Evolutionary conservation across 257 asterid genomes (phyloP), one percentile per base, ranked within the genome.

Genomic region (Solanum peruvianum): DNA sequence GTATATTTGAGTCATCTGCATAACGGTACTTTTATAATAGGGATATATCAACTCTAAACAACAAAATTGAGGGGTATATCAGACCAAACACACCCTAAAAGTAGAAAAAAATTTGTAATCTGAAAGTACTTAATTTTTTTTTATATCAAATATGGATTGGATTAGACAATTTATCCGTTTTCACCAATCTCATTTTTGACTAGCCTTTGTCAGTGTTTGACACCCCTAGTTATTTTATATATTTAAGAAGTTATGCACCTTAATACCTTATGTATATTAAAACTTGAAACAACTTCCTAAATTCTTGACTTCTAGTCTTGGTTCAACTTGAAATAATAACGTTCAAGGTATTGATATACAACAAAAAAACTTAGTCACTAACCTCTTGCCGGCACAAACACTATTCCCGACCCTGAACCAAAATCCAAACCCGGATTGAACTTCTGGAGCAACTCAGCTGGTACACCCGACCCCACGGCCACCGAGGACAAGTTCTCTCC

Each of bases 371-470:
- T 6, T 42, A 2, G 23, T 81, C n/a, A 89, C 93, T 82, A 31
- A 93, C 98, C 98, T 94, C 87, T 94, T 9, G 98, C 96, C 44
- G 97, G 97, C 92, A 93, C 87, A 88, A 93, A 94, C 45, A 92
- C 92, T 4, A 90, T 90, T 39, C 94, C 95, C 2, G 94, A 89
- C 42, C 93, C 97, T 10, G 92, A 88, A 86, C 62, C 82, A 82
- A 93, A 95, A 89, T 92, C 76, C 27, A 90, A 82, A 31, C 91
- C 92, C 18, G 87, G 93, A 71, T 95, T 94, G 89, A 86, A 93
- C 85, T 88, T 87, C 77, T 83, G 88, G 88, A 94, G 58, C 90
- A 95, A 66, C 70, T 89, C 91, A 2, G 90, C 72, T 14, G 94
- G 88, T 71, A 94, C 76, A 13, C 93, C 96, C 15, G 89, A 82